A percentile compares a stretch with the other conserved stretches of the same genome.
Conservation (phyloP, 2,329 filamentous ascomycete genomes). For the Colletotrichum sp. region DNA sequence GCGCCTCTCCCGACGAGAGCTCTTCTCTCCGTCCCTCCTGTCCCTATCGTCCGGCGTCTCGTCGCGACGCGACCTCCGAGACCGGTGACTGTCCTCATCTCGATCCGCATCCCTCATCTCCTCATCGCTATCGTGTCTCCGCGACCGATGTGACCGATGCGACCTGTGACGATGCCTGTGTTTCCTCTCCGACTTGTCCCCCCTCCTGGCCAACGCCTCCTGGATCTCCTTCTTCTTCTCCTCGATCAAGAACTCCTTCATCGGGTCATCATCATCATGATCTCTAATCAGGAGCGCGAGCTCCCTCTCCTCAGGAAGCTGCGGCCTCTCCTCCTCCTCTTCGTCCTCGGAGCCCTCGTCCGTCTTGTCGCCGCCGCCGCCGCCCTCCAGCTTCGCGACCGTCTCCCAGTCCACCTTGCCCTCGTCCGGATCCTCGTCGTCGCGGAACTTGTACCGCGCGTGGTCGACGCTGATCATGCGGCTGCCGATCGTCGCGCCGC, state of each 20-base stretch:
- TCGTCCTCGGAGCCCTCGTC: conserved; percentile 50
- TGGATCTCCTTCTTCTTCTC: conserved; percentile 91
- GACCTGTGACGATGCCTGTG: conserved; percentile 52
- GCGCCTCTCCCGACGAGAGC: conserved; percentile 28
- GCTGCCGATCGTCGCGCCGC: conserved; percentile 83
- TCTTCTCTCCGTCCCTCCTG: conserved; percentile 27
- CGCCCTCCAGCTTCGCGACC: conserved; percentile 58
- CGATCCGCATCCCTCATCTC: conserved; percentile 31
- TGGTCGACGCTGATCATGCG: conserved; percentile 88
- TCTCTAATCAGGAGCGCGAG: conserved; percentile 76
- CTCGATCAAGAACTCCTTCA: conserved; percentile 89
- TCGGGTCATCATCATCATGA: conserved; percentile 95
- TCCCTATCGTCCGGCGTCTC: conserved; percentile 34
- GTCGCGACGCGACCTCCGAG: conserved; percentile 41
- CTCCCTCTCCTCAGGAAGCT: conserved; percentile 83
- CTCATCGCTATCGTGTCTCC: conserved; percentile 30
- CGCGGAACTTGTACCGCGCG: conserved; percentile 85
- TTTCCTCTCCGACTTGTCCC: conserved; percentile 54
- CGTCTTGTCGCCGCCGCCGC: conserved; percentile 49
- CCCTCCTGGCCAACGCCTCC: conserved; percentile 63
- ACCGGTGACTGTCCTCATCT: conserved; percentile 31
- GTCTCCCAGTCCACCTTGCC: conserved; percentile 65
- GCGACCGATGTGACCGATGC: conserved; percentile 51
- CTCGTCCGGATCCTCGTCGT: conserved; percentile 73
- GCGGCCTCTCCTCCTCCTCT: conserved; percentile 56